Evolutionary conservation across 768 basidiomycete genomes (phyloP).

Genomic region (Kwoniella pini): DNA sequence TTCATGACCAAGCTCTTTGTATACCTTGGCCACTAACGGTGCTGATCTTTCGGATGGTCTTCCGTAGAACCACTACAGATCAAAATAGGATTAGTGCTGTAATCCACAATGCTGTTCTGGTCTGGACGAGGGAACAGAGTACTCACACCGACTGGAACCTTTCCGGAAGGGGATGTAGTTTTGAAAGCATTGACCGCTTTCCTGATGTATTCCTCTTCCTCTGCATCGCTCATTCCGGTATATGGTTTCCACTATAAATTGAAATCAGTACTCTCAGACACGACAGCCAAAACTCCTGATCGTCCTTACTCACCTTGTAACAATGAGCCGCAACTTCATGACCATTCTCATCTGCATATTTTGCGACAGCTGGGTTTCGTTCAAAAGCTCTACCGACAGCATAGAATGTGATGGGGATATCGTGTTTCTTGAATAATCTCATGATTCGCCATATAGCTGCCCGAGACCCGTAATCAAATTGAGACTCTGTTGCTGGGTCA

Average conservation of each 20-base stretch:
- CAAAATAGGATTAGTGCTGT: neutral
- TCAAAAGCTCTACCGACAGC: conserved; percentile 49
- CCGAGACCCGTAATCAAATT: conserved; percentile 49
- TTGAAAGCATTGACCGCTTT: conserved; percentile 38
- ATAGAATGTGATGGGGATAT: conserved; percentile 49
- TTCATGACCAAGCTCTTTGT: conserved; percentile 41
- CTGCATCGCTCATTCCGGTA: conserved; percentile 22
- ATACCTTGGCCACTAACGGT: conserved; percentile 41
- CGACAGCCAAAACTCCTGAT: neutral
- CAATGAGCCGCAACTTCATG: conserved; percentile 40
- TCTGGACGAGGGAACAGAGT: too few relatives aligned
- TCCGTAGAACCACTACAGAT: conserved; percentile 27
- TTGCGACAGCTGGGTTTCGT: conserved; percentile 29
- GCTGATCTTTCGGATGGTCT: conserved; percentile 29
- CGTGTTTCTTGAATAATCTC: conserved; percentile 39
- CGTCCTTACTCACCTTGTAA: conserved; percentile 20
- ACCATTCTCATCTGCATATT: conserved; percentile 36
- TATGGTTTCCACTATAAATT: conserved; percentile 30
- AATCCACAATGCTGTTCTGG: too few relatives aligned
- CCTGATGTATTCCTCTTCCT: conserved; percentile 38
- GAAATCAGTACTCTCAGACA: neutral
- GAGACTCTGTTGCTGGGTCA: conserved; percentile 31
- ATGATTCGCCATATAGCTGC: conserved; percentile 48
- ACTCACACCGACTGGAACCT: conserved; percentile 33
- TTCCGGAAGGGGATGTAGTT: conserved; percentile 30